These are phyloP conservation scores for Petunia secreta DNA, from an alignment of 257 asterid species.

Conservation along the genomic window DNA sequence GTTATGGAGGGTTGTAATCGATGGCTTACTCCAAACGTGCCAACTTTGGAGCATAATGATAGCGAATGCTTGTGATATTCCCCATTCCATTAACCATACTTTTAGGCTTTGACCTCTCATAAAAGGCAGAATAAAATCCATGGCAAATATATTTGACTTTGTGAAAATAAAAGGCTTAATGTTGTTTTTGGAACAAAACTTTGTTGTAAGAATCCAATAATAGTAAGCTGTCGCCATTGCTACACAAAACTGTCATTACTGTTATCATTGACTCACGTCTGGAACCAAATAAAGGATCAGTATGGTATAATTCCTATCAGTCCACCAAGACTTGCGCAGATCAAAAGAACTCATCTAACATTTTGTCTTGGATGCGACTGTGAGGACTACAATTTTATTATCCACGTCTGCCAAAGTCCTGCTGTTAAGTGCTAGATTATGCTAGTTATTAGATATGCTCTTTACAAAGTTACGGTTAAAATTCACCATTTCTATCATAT, in stretches of 20 bases:
- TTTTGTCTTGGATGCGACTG: too few relatives aligned
- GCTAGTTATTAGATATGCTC: too few relatives aligned
- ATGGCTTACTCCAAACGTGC: not conserved
- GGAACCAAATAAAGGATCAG: too few relatives aligned
- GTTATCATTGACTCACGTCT: not conserved
- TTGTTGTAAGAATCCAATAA: slow-evolving; percentile 26
- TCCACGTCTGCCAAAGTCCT: too few relatives aligned
- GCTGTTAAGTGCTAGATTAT: too few relatives aligned
- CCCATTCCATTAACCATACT: not conserved
- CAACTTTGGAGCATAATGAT: not conserved
- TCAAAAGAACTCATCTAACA: too few relatives aligned
- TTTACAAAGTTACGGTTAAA: too few relatives aligned
- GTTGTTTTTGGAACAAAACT: not conserved
- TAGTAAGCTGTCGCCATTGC: slow-evolving; percentile 10
- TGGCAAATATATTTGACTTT: slow-evolving; percentile 29
- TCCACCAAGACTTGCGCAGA: too few relatives aligned
- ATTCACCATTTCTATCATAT: too few relatives aligned
- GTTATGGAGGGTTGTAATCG: not conserved
- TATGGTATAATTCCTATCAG: too few relatives aligned
- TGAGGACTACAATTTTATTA: too few relatives aligned
- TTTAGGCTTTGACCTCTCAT: slow-evolving; percentile 32
- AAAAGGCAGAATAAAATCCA: slow-evolving; percentile 24
- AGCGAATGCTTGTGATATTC: slow-evolving; percentile 16
- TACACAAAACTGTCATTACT: not conserved
- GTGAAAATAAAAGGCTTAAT: not conserved